Base-by-base conservation (phyloP, 495 filamentous ascomycete genomes). In the Chaetomidium leptoderma region DNA sequence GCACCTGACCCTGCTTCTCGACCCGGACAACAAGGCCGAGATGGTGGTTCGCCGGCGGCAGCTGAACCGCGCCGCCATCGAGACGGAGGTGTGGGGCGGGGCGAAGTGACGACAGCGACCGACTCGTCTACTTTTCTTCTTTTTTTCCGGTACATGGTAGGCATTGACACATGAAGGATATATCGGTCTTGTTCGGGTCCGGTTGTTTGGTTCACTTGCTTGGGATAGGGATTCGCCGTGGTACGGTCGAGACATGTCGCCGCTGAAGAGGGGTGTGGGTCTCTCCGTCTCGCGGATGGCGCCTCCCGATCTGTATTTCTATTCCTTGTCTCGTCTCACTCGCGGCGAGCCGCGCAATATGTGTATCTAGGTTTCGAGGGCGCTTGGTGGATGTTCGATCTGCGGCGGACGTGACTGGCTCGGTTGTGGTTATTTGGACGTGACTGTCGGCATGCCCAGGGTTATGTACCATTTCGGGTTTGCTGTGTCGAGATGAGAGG, bases 21-120 rank as follows among this genome's bases (percentile, higher is more conserved):
- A 47, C 44, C 44, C 44, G 16, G 44, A 47, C 44, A 47, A 32
- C 17, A 47, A 47, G 44, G 44, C 44, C 44, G 44, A 47, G 44
- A 47, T 47, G 44, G 44, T 32, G 24, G 44, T 47, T 47, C 44
- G 44, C 44, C 27, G 44, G 26, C 44, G 44, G 26, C 44, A 47
- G 44, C 44, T 47, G 44, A 47, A 47, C 44, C 44, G 44, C 44
- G 44, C 44, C 44, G 26, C 44, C 26, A 47, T 47, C 44, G 44
- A 27, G 14, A 47, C 19, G 19, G 40, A 44, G 17, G 40, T 44
- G 19, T 44, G 40, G 40, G 40, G 17, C 40, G 21, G 40, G 40
- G 19, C 44, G 27, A 47, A 14, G 44, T 47, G 24, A 47, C 44
- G 16, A n/a, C n/a, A n/a, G 19, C 40, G 44, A 29, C 44, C 44